Evolutionary conservation across 306 rosid genomes (phyloP), one percentile per base, ranked within the genome.

Genomic region (Senna tora): DNA sequence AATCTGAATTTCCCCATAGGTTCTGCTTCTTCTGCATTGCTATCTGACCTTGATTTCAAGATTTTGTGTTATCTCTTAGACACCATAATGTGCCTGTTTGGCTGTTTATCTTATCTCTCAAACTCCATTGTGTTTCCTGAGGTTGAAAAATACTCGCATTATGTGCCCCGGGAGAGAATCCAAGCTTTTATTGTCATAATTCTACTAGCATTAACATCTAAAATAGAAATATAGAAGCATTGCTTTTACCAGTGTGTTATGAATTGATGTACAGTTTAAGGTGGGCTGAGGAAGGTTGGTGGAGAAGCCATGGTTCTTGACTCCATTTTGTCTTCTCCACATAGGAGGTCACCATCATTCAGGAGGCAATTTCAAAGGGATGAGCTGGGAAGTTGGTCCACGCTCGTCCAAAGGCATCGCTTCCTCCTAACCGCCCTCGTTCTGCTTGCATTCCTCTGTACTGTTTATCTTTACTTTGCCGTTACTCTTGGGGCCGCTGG

Each of bases 401-500:
- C 88, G 12, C 94, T 92, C 32, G 38, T 75, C 50, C 83, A 92
- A 55, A 82, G 98, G 83, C 98, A 92, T 62, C 96, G 94, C 54
- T 92, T 81, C 85, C 96, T 92, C 80, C 80, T 92, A 68, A 83
- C 80, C 5, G 92, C 98, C 25, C 86, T 92, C 4, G 85, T 39
- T 64, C 89, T 87, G 28, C 83, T 92, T 69, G 66, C 84, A 17
- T 72, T 83, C 66, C 94, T 92, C 69, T 92, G 98, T 75, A 87
- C 89, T 11, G 80, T 92, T 66, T 92, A 92, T 75, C 98, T 92
- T 32, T 92, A 92, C 78, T 92, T 92, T 62, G 98, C 98, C 28
- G 81, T 92, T 81, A 92, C 96, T 15, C 71, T 89, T 49, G 96
- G 94, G 33, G 78, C 86, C 59, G 32, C 56, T 49, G 85, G 76